Conservation (phyloP, 768 basidiomycete genomes). For the Leccinum incarnatum region DNA sequence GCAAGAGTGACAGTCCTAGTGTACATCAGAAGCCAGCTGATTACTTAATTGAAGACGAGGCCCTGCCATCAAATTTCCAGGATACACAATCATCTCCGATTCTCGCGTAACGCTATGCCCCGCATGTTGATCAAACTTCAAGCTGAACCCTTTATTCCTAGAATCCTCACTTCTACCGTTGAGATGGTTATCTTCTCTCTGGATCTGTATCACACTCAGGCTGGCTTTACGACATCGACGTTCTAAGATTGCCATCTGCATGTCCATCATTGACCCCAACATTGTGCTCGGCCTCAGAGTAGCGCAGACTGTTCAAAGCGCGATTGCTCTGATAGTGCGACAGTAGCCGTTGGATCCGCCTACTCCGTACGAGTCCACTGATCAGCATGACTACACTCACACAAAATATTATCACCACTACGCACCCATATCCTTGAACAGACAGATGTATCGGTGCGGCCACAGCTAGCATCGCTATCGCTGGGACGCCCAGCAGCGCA, state of each 20-base stretch:
- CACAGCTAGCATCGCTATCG: background rate
- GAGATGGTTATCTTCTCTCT: no score
- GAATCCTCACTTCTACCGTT: no score
- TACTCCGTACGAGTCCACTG: background rate
- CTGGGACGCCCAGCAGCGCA: slow-evolving; percentile 6
- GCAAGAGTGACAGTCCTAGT: no score
- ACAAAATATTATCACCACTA: background rate
- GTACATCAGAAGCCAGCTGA: no score
- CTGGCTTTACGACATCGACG: background rate
- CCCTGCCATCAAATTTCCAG: no score
- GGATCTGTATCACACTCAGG: background rate
- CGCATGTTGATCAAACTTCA: no score
- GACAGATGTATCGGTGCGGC: background rate
- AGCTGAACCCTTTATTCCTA: no score
- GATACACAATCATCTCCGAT: no score
- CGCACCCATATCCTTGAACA: background rate
- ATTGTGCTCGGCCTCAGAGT: background rate
- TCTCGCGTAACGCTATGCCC: no score
- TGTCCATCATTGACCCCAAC: background rate
- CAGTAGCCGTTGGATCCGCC: background rate
- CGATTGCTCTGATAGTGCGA: background rate
- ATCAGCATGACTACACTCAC: background rate
- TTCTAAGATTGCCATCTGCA: background rate
- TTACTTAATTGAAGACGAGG: no score
- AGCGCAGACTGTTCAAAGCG: background rate